Percentiles rank a stretch among this genome's conserved stretches.
Evolutionary conservation across 2,329 filamentous ascomycete species (phyloP).

Genomic region (Macroventuria anomochaeta): DNA sequence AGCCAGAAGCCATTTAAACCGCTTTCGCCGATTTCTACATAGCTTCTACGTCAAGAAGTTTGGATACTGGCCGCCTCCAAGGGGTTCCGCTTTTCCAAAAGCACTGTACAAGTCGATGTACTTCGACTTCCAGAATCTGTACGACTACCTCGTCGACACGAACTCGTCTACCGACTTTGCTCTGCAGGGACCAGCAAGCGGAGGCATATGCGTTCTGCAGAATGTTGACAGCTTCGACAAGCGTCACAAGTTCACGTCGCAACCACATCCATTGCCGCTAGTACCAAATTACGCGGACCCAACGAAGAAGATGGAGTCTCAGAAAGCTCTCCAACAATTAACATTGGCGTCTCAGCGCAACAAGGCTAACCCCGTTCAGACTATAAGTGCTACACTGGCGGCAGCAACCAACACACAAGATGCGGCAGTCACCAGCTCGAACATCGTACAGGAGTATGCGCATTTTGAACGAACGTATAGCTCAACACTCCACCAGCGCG

Average conservation of each 20-base stretch:
- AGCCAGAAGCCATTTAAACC: slow-evolving; percentile 71
- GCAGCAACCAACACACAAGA: slow-evolving; percentile 57
- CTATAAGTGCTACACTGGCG: slow-evolving; percentile 60
- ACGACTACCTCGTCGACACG: slow-evolving; percentile 73
- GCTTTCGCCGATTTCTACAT: slow-evolving; percentile 73
- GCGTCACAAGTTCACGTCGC: slow-evolving; percentile 63
- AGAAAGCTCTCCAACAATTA: slow-evolving; percentile 45
- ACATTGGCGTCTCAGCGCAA: slow-evolving; percentile 45
- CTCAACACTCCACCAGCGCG: slow-evolving; percentile 57
- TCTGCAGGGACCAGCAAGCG: slow-evolving; percentile 63
- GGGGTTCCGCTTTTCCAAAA: slow-evolving; percentile 62
- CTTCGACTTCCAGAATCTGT: slow-evolving; percentile 73
- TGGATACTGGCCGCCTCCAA: slow-evolving; percentile 73
- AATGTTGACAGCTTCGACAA: slow-evolving; percentile 71
- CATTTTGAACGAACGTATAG: slow-evolving; percentile 70
- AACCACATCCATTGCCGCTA: slow-evolving; percentile 71
- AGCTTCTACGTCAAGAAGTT: slow-evolving; percentile 70
- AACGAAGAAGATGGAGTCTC: slow-evolving; percentile 35
- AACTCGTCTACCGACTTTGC: slow-evolving; percentile 58
- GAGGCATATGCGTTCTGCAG: slow-evolving; percentile 74
- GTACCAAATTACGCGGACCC: slow-evolving; percentile 59
- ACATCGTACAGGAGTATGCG: slow-evolving; percentile 71
- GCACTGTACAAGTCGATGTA: slow-evolving; percentile 67
- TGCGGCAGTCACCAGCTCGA: slow-evolving; percentile 46
- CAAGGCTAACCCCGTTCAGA: slow-evolving; percentile 57